phyloP scores from a whole-genome alignment of 441 rosid species.

The Arabidopsis hybrid region DNA sequence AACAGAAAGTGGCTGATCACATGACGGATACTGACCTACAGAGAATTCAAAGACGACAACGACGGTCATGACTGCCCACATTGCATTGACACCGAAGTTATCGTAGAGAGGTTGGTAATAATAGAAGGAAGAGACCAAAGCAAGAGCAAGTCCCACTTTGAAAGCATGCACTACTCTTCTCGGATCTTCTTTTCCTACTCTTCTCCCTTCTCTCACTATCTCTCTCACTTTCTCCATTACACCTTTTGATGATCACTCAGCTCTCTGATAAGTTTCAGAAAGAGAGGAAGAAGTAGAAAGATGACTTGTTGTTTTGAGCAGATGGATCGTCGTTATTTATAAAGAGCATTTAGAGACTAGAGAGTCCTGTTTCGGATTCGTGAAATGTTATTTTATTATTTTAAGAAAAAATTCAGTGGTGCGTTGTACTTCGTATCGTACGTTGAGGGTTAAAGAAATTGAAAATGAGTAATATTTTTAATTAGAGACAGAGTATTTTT shows the following conservation, averaged over 20 bases:
- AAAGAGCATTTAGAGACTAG: constrained; percentile 11
- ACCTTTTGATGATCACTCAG: background rate
- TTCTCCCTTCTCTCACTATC: constrained; percentile 39
- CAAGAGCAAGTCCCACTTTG: constrained; percentile 79
- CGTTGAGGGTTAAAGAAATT: constrained; percentile 1
- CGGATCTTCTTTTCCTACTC: constrained; percentile 70
- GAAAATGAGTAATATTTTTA: background rate
- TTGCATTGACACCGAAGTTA: constrained; percentile 69
- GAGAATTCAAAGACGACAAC: constrained; percentile 88
- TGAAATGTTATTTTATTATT: constrained; percentile 24
- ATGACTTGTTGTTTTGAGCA: constrained; percentile 19
- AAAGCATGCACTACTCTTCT: constrained; percentile 76
- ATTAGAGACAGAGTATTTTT: constrained; percentile 11
- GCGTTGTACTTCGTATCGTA: constrained; percentile 29
- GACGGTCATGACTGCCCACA: constrained; percentile 93
- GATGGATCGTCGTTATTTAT: constrained; percentile 32
- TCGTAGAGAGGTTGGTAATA: constrained; percentile 66
- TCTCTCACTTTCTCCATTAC: constrained; percentile 43
- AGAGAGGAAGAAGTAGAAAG: constrained; percentile 19
- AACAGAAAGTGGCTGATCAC: background rate
- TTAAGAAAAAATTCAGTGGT: background rate
- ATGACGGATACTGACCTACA: constrained; percentile 58
- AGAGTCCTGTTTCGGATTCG: constrained; percentile 19
- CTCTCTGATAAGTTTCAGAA: constrained; percentile 5
- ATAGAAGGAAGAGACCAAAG: constrained; percentile 67